These are phyloP conservation scores for Nemania diffusa DNA, from an alignment of 2,329 filamentous ascomycete species.

Conservation along the genomic window DNA sequence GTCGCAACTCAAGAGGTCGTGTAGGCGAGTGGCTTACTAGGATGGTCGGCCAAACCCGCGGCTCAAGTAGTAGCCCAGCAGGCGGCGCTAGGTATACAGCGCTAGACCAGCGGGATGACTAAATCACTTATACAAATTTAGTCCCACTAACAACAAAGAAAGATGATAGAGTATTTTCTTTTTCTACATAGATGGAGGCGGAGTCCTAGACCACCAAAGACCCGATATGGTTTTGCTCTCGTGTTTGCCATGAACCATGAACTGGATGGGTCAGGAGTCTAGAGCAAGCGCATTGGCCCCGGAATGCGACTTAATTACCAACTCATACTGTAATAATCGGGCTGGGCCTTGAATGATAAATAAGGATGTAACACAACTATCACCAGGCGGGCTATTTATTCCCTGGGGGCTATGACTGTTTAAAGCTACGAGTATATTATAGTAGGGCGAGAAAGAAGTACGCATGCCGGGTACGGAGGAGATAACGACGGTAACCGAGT, in stretches of 20 bases:
- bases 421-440: neutral
- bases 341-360: conserved; percentile 5
- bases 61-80: conserved; percentile 48
- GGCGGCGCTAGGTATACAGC: conserved; percentile 53
- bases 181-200: conserved; percentile 43
- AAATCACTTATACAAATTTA: conserved; percentile 37
- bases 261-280: conserved; percentile 8
- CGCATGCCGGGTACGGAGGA: conserved; percentile 1
- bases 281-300: conserved; percentile 14
- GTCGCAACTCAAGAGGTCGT: conserved; percentile 49
- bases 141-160: conserved; percentile 32
- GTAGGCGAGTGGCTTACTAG: conserved; percentile 63
- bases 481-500: conserved; percentile 1
- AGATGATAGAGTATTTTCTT: conserved; percentile 35
- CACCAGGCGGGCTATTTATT: conserved; percentile 5
- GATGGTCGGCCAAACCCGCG: conserved; percentile 54
- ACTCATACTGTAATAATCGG: conserved; percentile 13
- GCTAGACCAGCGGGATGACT: conserved; percentile 56
- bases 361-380: conserved; percentile 10
- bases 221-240: conserved; percentile 33
- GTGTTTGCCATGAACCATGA: conserved; percentile 16
- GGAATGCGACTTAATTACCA: conserved; percentile 23
- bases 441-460: neutral
- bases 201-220: conserved; percentile 35
- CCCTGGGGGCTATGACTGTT: conserved; percentile 2